These are phyloP conservation scores for Calocybe cyanea DNA, from an alignment of 768 basidiomycete species.

Conservation along the genomic window DNA sequence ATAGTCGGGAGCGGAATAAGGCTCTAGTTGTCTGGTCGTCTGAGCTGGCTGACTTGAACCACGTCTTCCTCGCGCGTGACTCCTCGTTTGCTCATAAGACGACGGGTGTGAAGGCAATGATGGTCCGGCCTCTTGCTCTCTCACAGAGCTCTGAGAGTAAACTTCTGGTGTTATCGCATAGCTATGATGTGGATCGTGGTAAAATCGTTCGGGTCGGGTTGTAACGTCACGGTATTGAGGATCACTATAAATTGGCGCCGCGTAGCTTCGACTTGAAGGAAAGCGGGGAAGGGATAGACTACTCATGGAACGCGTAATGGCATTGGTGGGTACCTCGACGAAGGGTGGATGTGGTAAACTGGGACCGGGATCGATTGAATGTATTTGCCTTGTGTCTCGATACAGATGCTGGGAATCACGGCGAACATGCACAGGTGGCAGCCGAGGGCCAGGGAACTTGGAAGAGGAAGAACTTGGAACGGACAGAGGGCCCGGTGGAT, in stretches of 20 bases:
- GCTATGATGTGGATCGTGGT: slow-evolving; percentile 12
- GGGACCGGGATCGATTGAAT: slow-evolving; percentile 1
- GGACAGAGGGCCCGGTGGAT: slow-evolving; percentile 12
- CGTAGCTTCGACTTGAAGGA: slow-evolving; percentile 20
- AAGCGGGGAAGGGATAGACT: slow-evolving; percentile 14
- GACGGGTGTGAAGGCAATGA: slow-evolving; percentile 31
- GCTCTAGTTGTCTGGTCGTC: slow-evolving; percentile 16
- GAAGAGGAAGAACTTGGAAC: slow-evolving; percentile 11
- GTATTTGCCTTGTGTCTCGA: slow-evolving; percentile 9
- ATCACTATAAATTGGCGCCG: slow-evolving; percentile 28
- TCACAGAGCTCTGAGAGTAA: slow-evolving; percentile 16
- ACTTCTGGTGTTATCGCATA: slow-evolving; percentile 11
- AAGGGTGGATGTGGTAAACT: slow-evolving; percentile 6
- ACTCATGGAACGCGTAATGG: slow-evolving; percentile 16
- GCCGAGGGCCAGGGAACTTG: too few relatives aligned
- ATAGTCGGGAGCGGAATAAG: slow-evolving; percentile 7
- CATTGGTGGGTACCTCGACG: slow-evolving; percentile 15
- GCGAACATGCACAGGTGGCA: slow-evolving; percentile 8
- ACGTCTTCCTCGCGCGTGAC: slow-evolving; percentile 12
- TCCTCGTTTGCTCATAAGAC: slow-evolving; percentile 11
- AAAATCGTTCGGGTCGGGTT: slow-evolving; percentile 23
- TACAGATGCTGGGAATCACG: slow-evolving; percentile 7
- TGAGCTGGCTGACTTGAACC: slow-evolving; percentile 22
- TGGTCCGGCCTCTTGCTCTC: slow-evolving; percentile 44
- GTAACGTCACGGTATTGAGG: slow-evolving; percentile 26